Evolutionary conservation across 2,329 filamentous ascomycete genomes (phyloP).

Genomic region (Hypoxylon sp.): DNA sequence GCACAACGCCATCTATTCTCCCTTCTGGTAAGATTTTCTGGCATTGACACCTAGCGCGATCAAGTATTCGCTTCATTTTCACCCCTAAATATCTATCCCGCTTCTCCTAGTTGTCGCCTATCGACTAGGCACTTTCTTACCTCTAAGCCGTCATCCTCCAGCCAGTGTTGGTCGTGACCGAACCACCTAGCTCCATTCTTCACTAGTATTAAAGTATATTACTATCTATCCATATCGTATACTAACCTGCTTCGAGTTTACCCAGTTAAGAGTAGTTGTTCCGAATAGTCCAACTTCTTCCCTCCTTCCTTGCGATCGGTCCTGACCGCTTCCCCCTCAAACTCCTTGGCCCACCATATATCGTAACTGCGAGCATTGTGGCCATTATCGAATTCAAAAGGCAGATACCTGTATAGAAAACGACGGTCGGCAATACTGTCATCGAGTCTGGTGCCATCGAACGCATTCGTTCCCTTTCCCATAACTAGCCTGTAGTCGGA

Average conservation of each 20-base stretch:
- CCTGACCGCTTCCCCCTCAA: conserved; percentile 43
- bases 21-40: conserved; percentile 55
- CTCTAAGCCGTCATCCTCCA: conserved; percentile 38
- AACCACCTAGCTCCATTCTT: conserved; percentile 23
- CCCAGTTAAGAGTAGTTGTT: conserved; percentile 31
- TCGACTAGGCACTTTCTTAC: conserved; percentile 28
- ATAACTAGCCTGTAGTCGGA: conserved; percentile 40
- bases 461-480: conserved; percentile 42
- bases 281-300: conserved; percentile 31
- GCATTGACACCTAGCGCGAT: conserved; percentile 55
- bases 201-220: conserved; percentile 13
- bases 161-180: conserved; percentile 35
- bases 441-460: conserved; percentile 49
- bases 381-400: conserved; percentile 22
- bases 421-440: conserved; percentile 51
- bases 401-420: conserved; percentile 31
- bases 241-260: conserved; percentile 30
- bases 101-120: conserved; percentile 37
- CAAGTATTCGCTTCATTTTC: conserved; percentile 46
- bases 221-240: conserved; percentile 13
- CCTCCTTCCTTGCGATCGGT: conserved; percentile 46
- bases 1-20: conserved; percentile 53
- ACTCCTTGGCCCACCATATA: conserved; percentile 24
- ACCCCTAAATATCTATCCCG: conserved; percentile 37
- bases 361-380: conserved; percentile 27